Percentiles rank a stretch among this genome's conserved stretches.
Evolutionary conservation across 371 early-diverging fungal genomes (phyloP).

Genomic region (Mycotypha africana): DNA sequence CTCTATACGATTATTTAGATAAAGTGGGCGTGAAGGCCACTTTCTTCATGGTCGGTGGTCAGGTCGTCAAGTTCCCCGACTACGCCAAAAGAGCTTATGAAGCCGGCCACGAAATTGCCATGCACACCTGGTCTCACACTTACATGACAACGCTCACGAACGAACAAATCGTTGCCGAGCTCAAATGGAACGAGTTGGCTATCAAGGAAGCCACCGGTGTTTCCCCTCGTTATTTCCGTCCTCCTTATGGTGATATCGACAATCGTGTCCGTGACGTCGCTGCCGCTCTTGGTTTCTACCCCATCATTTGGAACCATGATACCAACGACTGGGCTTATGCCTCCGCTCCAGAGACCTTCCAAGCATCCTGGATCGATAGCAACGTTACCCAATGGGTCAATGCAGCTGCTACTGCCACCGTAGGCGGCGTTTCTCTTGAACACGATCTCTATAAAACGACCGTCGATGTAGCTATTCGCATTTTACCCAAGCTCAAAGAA

Average conservation of each 20-base stretch:
- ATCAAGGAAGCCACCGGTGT: slow-evolving; percentile 59
- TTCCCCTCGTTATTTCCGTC: slow-evolving; percentile 57
- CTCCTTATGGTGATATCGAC: slow-evolving; percentile 53
- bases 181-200: slow-evolving; percentile 55
- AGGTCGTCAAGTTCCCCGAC: slow-evolving; percentile 44
- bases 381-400: slow-evolving; percentile 39
- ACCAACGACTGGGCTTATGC: slow-evolving; percentile 39
- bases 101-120: slow-evolving; percentile 48
- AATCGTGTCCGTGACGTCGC: slow-evolving; percentile 46
- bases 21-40: slow-evolving; percentile 35
- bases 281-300: slow-evolving; percentile 38
- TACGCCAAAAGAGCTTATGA: slow-evolving; percentile 30
- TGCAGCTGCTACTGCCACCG: slow-evolving; percentile 15
- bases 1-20: slow-evolving; percentile 35
- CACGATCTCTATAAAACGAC: slow-evolving; percentile 38
- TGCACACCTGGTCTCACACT: slow-evolving; percentile 59
- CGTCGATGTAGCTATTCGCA: slow-evolving; percentile 32
- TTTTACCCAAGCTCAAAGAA: slow-evolving; percentile 27
- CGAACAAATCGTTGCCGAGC: slow-evolving; percentile 59
- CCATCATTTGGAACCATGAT: slow-evolving; percentile 43
- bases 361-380: slow-evolving; percentile 24
- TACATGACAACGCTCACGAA: slow-evolving; percentile 55
- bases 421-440: slow-evolving; percentile 37
- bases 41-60: slow-evolving; percentile 53
- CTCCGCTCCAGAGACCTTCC: slow-evolving; percentile 7